phyloP scores from a whole-genome alignment of 2,329 filamentous ascomycete species.

The Colletotrichum sp. region DNA sequence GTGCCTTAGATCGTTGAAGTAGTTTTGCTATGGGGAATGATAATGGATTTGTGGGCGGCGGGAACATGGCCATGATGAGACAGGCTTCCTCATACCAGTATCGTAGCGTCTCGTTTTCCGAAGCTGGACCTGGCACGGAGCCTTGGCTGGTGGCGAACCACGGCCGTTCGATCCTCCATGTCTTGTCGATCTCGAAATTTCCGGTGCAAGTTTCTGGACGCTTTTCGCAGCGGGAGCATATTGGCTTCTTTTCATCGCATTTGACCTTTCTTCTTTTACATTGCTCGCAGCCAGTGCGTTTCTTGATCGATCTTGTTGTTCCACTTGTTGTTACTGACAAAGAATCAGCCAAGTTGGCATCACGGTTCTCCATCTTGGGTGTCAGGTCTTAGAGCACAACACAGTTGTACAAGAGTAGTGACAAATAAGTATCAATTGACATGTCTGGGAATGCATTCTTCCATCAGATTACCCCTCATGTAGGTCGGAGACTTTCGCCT shows the following conservation, averaged over 20 bases:
- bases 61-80: background rate
- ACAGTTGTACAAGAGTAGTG: background rate
- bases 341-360: background rate
- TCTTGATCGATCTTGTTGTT: background rate
- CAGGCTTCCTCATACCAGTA: background rate
- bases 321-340: fast-evolving
- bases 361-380: background rate
- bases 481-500: background rate
- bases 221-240: background rate
- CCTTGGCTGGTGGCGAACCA: background rate
- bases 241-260: background rate
- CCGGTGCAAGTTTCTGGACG: background rate
- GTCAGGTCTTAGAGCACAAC: background rate
- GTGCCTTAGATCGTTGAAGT: background rate
- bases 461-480: background rate
- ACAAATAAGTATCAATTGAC: background rate
- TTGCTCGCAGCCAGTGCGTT: background rate
- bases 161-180: background rate
- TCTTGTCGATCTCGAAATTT: background rate
- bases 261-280: background rate
- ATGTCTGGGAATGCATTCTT: background rate
- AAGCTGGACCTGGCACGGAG: background rate
- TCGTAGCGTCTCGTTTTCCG: background rate
- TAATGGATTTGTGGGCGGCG: background rate
- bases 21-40: background rate